phyloP scores from a whole-genome alignment of 331 rosid genomes.

The Rhamnella rubrinervis region DNA sequence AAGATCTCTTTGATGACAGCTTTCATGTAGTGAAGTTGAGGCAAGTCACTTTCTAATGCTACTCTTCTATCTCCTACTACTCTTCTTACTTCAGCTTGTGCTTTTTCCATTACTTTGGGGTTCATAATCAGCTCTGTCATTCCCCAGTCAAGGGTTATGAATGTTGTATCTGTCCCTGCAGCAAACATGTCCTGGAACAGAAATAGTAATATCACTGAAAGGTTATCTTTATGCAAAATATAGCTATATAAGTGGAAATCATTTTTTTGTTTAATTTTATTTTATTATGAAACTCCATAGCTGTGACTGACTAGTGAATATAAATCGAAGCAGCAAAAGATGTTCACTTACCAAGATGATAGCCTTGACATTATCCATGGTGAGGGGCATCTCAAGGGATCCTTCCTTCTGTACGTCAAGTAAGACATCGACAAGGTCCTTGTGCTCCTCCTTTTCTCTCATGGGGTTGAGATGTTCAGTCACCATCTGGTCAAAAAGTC shows the following conservation, averaged over 20 bases:
- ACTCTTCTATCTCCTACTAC: constrained; percentile 37
- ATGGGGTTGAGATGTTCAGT: constrained; percentile 42
- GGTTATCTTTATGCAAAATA: neutral
- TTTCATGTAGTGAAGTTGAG: constrained; percentile 44
- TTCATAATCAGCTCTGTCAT: constrained; percentile 65
- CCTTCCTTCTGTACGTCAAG: constrained; percentile 50
- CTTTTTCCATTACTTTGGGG: constrained; percentile 48
- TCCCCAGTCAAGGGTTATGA: constrained; percentile 69
- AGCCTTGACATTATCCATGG: constrained; percentile 65
- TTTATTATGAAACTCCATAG: neutral
- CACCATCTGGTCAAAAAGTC: constrained; percentile 51
- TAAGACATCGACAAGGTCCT: constrained; percentile 69
- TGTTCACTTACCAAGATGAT: constrained; percentile 50
- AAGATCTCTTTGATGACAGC: constrained; percentile 58
- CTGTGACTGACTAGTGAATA: neutral
- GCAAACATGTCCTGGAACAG: constrained; percentile 71
- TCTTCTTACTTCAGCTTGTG: constrained; percentile 56
- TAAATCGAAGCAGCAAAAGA: neutral
- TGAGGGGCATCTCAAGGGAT: constrained; percentile 46
- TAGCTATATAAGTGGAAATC: neutral
- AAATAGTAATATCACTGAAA: neutral
- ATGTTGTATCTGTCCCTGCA: constrained; percentile 77
- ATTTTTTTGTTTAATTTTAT: neutral
- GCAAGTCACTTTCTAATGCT: constrained; percentile 50
- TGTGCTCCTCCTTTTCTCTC: constrained; percentile 29